Evolutionary conservation across 495 filamentous ascomycete genomes (phyloP).

Genomic region (Penicillium argentinense): DNA sequence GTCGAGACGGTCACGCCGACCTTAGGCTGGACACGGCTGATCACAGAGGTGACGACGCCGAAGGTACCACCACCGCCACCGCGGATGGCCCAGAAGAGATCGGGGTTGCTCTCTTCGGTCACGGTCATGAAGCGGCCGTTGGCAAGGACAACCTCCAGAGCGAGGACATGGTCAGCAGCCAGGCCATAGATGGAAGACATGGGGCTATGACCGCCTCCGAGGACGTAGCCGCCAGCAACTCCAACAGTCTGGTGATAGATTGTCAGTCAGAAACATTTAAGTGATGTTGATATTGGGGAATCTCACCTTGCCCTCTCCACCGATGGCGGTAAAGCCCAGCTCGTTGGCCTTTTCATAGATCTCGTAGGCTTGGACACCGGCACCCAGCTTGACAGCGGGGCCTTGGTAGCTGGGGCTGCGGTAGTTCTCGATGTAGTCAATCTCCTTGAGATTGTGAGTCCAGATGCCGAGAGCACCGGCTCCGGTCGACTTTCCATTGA

Average conservation of each 20-base stretch:
- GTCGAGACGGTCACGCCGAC: constrained; percentile 38
- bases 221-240: constrained; percentile 43
- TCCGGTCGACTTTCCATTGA: constrained; percentile 58
- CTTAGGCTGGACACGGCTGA: constrained; percentile 45
- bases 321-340: constrained; percentile 50
- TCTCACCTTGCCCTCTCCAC: constrained; percentile 49
- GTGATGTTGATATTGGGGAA: background rate
- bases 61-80: constrained; percentile 43
- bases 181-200: constrained; percentile 52
- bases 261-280: no score
- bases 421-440: constrained; percentile 38
- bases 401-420: constrained; percentile 38
- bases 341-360: constrained; percentile 48
- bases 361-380: constrained; percentile 55
- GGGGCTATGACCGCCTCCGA: constrained; percentile 50
- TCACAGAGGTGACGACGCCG: constrained; percentile 52
- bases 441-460: constrained; percentile 58
- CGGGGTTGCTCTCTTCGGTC: constrained; percentile 47
- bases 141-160: constrained; percentile 53
- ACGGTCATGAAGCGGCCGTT: constrained; percentile 54
- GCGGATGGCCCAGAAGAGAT: constrained; percentile 59
- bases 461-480: constrained; percentile 56
- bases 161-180: constrained; percentile 50
- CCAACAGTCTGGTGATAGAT: constrained; percentile 40
- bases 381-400: constrained; percentile 54